These are phyloP conservation scores for Aspergillus hancockii DNA, from an alignment of 495 filamentous ascomycete genomes.

Conservation along the genomic window DNA sequence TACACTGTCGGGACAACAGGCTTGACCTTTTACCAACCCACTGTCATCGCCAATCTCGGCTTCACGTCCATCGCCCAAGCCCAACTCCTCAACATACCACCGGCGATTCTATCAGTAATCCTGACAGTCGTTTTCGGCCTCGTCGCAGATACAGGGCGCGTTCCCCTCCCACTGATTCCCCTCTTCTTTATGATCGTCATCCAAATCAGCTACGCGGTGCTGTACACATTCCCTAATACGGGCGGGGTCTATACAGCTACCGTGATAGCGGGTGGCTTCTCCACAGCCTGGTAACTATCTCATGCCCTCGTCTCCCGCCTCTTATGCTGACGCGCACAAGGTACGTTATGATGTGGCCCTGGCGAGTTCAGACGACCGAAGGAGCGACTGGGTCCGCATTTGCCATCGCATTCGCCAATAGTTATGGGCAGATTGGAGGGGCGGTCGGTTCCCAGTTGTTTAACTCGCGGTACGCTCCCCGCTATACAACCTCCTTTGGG, in stretches of 20 bases:
- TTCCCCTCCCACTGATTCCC: slow-evolving; percentile 41
- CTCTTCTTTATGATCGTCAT: slow-evolving; percentile 42
- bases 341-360: slow-evolving; percentile 34
- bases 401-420: slow-evolving; percentile 45
- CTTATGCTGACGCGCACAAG: slow-evolving; percentile 11
- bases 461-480: slow-evolving; percentile 33
- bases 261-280: slow-evolving; percentile 28
- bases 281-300: slow-evolving; percentile 36
- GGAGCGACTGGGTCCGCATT: slow-evolving; percentile 47
- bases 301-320: not conserved
- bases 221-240: slow-evolving; percentile 38
- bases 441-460: slow-evolving; percentile 38
- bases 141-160: slow-evolving; percentile 38
- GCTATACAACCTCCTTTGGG: slow-evolving; percentile 30
- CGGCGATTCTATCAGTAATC: slow-evolving; percentile 31
- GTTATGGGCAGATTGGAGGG: slow-evolving; percentile 40
- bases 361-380: slow-evolving; percentile 45
- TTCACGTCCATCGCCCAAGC: slow-evolving; percentile 42
- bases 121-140: slow-evolving; percentile 35
- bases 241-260: slow-evolving; percentile 43
- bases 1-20: slow-evolving; percentile 44
- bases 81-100: slow-evolving; percentile 38
- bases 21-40: slow-evolving; percentile 43
- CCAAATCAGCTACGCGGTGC: slow-evolving; percentile 41
- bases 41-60: slow-evolving; percentile 44